Evolutionary conservation across 1,139 yeast genomes (phyloP).

Genomic region (Eremothecium cymbalariae): DNA sequence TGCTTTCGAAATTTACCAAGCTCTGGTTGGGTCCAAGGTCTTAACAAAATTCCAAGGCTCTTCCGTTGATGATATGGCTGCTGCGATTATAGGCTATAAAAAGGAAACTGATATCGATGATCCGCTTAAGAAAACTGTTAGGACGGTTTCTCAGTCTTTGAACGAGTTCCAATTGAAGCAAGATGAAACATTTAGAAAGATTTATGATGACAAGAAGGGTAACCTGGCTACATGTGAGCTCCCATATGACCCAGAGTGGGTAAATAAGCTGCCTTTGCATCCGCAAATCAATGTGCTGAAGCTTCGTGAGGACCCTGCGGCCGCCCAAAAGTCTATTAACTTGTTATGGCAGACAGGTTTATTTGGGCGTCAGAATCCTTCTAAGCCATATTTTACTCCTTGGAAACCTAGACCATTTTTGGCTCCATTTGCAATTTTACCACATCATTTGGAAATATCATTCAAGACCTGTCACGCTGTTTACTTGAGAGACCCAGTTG

Average conservation of each 20-base stretch:
- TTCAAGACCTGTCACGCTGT: slow-evolving; percentile 92
- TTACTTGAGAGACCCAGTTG: slow-evolving; percentile 91
- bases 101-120: slow-evolving; percentile 2
- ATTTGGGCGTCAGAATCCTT: slow-evolving; percentile 70
- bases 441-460: slow-evolving; percentile 84
- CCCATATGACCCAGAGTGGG: slow-evolving; percentile 54
- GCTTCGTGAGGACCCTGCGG: slow-evolving; percentile 46
- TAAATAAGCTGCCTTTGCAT: slow-evolving; percentile 43
- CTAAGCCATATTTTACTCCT: slow-evolving; percentile 85
- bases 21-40: slow-evolving; percentile 17
- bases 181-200: slow-evolving; percentile 25
- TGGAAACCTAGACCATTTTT: slow-evolving; percentile 93
- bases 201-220: slow-evolving; percentile 22
- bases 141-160: slow-evolving; percentile 7
- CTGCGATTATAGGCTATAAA: neutral
- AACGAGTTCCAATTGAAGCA: slow-evolving; percentile 5
- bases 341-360: slow-evolving; percentile 68
- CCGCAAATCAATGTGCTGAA: slow-evolving; percentile 46
- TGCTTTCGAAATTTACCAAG: slow-evolving; percentile 23
- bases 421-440: slow-evolving; percentile 86
- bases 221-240: slow-evolving; percentile 22
- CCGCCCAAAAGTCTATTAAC: slow-evolving; percentile 36
- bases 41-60: slow-evolving; percentile 16
- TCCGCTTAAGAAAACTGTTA: slow-evolving; percentile 6
- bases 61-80: slow-evolving; percentile 19